Evolutionary conservation across 768 basidiomycete genomes (phyloP).

Genomic region (Pholiota conissans): DNA sequence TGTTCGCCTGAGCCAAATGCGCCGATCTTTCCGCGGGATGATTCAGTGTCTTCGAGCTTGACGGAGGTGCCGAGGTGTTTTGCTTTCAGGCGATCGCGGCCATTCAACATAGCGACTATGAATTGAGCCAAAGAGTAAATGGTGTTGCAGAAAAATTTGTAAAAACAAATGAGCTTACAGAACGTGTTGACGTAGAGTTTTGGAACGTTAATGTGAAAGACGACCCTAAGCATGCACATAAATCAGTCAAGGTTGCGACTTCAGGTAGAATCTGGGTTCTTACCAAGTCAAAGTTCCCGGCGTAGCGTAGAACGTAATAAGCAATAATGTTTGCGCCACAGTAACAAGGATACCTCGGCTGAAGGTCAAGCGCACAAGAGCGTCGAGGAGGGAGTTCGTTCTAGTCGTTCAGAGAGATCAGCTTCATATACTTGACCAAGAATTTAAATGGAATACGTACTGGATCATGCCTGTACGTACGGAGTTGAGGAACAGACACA

Average conservation of each 20-base stretch:
- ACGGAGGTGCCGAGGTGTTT: constrained; percentile 5
- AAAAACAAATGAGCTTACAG: not conserved
- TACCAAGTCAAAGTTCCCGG: constrained; percentile 1
- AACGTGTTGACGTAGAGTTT: constrained; percentile 7
- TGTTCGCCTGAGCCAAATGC: constrained; percentile 1
- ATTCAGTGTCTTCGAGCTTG: not conserved
- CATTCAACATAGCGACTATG: constrained; percentile 6
- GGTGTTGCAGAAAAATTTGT: not conserved
- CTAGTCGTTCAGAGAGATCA: not conserved
- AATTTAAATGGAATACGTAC: not conserved
- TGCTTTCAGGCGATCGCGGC: constrained; percentile 1
- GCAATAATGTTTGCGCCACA: constrained; percentile 1
- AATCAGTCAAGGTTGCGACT: not conserved
- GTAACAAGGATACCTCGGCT: constrained; percentile 5
- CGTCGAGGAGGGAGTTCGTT: constrained; percentile 2
- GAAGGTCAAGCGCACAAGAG: constrained; percentile 1
- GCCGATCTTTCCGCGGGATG: not conserved
- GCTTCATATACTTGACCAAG: not conserved
- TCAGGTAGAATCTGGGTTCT: too few species aligned
- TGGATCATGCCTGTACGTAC: constrained; percentile 6
- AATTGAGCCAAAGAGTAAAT: not conserved
- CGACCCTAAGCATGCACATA: not conserved
- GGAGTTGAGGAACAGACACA: constrained; percentile 5
- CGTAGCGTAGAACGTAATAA: constrained; percentile 2
- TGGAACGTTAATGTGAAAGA: constrained; percentile 6